Base-by-base conservation (phyloP, 345 rosid species). In the Leavenworthia alabamica region DNA sequence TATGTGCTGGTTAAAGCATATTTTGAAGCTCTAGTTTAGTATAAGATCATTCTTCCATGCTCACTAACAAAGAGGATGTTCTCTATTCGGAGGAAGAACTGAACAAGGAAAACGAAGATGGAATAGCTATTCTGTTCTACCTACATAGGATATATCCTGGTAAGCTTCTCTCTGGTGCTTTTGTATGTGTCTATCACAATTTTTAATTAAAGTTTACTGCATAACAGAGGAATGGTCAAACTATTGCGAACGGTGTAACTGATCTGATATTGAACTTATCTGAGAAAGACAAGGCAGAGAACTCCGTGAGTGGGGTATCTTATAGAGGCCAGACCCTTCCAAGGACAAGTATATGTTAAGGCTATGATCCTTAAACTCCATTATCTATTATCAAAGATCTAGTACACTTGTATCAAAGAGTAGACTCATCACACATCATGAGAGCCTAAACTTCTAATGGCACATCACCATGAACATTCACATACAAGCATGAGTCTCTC, bases 251-350 rank as follows among this genome's bases (percentile, higher is more conserved):
- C 97, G 99, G n/a, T 28, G 67, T 67, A 60, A 11, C 7, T 58
- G 94, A 78, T 66, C 27, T 40, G 6, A 73, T 70, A 44, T 41
- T 60, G n/a, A 37, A 8, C 1, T 14, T 36, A 6, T 0, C 16
- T 31, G 19, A 57, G 0, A 83, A 77, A 66, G 81, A 68, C 1
- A 65, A 42, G 74, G 12, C n/a, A 6, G 95, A 86, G 64, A 43
- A 31, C 62, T 27, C 51, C 86, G 99, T 50, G 78, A 75, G 7
- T 93, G 99, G n/a, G 99, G 96, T 81, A 58, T 89, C 99, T 28
- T 93, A 80, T 71, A 83, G 97, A 75, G 96, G 80, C 23, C 99
- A 93, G 77, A 93, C 99, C 24, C 96, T 93, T 56, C 79, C 97
- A 19, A 81, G 94, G 70, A 93, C 99, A 81, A 97, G 99, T 93